These are phyloP conservation scores for Backusella luteola DNA, from an alignment of 192 early-diverging fungal species.

Conservation along the genomic window DNA sequence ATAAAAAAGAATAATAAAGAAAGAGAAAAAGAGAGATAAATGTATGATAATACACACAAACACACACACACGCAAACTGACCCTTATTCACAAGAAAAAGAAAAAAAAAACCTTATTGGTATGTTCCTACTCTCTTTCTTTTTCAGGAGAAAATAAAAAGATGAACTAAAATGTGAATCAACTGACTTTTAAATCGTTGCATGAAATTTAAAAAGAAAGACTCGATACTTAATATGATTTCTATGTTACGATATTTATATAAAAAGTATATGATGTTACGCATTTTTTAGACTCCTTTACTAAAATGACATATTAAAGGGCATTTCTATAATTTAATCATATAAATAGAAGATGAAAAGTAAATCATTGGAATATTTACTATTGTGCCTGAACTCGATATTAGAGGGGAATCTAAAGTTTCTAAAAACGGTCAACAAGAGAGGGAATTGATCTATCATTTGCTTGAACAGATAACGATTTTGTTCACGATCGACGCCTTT, in stretches of 20 bases:
- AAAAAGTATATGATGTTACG: background rate
- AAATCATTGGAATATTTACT: background rate
- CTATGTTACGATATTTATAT: too few relatives aligned
- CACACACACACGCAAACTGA: background rate
- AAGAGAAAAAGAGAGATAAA: background rate
- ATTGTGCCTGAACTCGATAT: background rate
- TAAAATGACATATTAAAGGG: background rate
- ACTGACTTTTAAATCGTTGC: conserved; percentile 2
- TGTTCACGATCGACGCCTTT: too few relatives aligned
- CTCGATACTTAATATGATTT: background rate
- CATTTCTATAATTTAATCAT: background rate
- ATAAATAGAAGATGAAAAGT: background rate
- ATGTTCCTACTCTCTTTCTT: background rate
- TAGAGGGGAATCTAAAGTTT: too few relatives aligned
- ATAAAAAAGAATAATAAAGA: background rate
- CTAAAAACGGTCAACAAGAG: too few relatives aligned
- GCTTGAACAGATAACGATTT: too few relatives aligned
- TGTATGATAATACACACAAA: background rate
- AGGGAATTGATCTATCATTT: too few relatives aligned
- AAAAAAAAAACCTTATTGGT: background rate
- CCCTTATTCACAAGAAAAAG: background rate
- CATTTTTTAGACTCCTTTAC: background rate
- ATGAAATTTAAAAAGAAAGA: background rate
- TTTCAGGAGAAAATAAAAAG: background rate
- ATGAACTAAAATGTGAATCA: background rate